phyloP scores from a whole-genome alignment of 257 asterid genomes.

The Linderniella brevidens region DNA sequence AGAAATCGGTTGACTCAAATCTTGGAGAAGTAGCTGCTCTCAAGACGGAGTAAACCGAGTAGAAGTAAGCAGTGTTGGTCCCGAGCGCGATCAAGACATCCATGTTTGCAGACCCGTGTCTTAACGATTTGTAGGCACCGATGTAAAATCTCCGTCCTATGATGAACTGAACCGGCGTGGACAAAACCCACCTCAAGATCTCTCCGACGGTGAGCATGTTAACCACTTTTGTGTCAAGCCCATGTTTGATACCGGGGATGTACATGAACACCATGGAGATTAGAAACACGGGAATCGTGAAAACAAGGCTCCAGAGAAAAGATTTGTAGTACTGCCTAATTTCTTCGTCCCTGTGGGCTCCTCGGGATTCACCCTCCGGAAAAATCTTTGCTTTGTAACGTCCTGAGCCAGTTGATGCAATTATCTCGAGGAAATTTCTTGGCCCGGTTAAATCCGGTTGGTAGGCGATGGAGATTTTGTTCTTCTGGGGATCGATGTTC shows the following conservation, averaged over 20 bases:
- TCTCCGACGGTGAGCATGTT: neutral
- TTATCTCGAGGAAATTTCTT: no score
- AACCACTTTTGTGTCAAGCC: neutral
- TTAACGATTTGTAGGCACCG: neutral
- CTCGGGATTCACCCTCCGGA: neutral
- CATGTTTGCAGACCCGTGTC: constrained; percentile 3
- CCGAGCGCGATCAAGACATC: constrained; percentile 1
- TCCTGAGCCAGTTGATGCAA: neutral
- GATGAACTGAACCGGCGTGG: constrained; percentile 3
- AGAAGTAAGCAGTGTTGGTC: constrained; percentile 2
- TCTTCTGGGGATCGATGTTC: no score
- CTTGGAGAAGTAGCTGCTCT: constrained; percentile 2
- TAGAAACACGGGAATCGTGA: neutral
- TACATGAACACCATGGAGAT: constrained; percentile 4
- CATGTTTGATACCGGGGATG: neutral
- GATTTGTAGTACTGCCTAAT: neutral
- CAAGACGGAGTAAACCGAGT: neutral
- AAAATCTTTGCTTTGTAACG: neutral
- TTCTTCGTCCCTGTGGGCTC: neutral
- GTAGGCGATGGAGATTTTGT: no score
- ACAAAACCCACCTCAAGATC: neutral
- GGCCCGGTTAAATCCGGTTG: no score
- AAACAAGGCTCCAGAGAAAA: constrained; percentile 1
- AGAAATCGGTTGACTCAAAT: constrained; percentile 2
- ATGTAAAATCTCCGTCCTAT: constrained; percentile 1